Evolutionary conservation across 176 grass and related monocot genomes (phyloP), one percentile per base, ranked within the genome.

Genomic region (Raddia distichophylla): DNA sequence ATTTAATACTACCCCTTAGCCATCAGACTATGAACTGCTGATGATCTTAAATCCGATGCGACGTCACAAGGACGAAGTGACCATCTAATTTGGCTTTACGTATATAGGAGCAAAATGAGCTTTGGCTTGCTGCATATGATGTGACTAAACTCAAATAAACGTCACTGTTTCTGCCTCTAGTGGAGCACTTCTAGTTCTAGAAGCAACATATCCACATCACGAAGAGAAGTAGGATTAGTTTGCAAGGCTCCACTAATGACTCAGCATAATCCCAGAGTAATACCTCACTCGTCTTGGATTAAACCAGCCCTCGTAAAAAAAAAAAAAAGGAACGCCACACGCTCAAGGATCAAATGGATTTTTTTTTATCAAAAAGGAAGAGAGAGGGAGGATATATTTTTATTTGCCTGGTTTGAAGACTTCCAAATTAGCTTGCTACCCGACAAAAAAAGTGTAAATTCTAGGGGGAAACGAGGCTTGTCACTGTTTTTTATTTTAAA

Each of bases 231-330:
- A 80, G 64, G 70, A 87, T 84, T 87, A 87, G 84, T 75, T 75
- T 53, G 57, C 76, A 83, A 91, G 89, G 20, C 80, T 91, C 85
- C 76, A 91, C 89, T 91, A 71, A 79, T 70, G 84, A 83, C 18
- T 71, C 75, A 72, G 75, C 84, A 79, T 40, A 76, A 76, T 66
- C 49, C 16, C 53, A 27, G 80, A 71, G 73, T 64, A 79, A 64
- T 69, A 34, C 32, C 46, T 48, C 8, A 0, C 7, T 48, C 1
- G 9, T 7, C 8, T 48, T 57, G 61, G 76, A 83, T 90, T 83
- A 68, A 80, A 70, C 33, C 69, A 32, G 6, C 47, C 64, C 48
- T 80, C 32, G 37, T 73, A 82, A 89, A 89, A 77, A 4, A 83
- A 82, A 89, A 89, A 77, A 4, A 83, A 82, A 56, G 11, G 52